Conservation (phyloP, 495 filamentous ascomycete genomes). For the Hypoxylon crocopeplum region DNA sequence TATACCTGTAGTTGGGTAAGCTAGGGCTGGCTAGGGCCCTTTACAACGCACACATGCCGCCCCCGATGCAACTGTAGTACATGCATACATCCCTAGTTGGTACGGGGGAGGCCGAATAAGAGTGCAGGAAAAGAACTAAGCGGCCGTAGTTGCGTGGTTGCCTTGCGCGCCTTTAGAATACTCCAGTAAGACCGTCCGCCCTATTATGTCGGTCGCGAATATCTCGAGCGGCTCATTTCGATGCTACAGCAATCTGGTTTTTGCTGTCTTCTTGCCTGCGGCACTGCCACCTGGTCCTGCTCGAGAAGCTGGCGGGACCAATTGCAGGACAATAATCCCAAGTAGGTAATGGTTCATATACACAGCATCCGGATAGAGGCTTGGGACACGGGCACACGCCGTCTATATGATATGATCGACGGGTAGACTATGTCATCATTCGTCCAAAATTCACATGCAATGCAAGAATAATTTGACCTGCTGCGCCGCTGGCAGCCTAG, state of each 20-base stretch:
- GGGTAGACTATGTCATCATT: neutral
- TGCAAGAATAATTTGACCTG: slow-evolving; percentile 1
- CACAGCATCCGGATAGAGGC: neutral
- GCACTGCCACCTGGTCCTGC: slow-evolving; percentile 20
- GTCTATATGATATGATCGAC: slow-evolving; percentile 10
- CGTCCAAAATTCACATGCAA: slow-evolving; percentile 2
- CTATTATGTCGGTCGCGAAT: slow-evolving; percentile 12
- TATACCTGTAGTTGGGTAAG: too few relatives aligned
- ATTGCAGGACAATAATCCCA: neutral
- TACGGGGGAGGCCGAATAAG: neutral
- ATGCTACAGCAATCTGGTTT: slow-evolving; percentile 7
- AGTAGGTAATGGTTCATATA: neutral
- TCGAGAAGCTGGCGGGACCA: slow-evolving; percentile 15
- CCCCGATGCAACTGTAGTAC: too few relatives aligned
- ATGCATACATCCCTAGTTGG: too few relatives aligned
- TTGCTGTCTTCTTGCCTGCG: neutral
- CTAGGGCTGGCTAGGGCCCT: too few relatives aligned
- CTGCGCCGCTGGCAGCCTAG: slow-evolving; percentile 11
- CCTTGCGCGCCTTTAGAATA: slow-evolving; percentile 16
- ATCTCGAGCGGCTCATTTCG: slow-evolving; percentile 20
- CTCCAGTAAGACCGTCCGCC: slow-evolving; percentile 17
- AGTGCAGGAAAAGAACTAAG: neutral
- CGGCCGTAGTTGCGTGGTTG: slow-evolving; percentile 19
- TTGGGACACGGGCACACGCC: neutral
- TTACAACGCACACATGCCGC: too few relatives aligned